Conservation (phyloP, 345 rosid species). For the Schrenkiella parvula region DNA sequence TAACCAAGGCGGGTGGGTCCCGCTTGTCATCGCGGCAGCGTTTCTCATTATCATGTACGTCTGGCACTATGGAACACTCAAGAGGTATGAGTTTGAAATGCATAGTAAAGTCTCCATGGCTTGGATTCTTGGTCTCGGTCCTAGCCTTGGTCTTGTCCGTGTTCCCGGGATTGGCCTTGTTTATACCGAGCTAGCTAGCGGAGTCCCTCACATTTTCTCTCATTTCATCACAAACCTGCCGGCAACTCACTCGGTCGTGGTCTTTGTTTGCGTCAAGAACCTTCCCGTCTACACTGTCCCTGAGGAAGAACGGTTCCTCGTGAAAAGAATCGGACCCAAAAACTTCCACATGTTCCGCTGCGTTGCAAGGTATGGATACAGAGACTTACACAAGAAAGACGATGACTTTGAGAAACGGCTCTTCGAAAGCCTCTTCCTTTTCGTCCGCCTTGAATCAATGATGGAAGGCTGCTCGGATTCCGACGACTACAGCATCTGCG, state of each 20-base stretch:
- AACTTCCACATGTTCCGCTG: slow-evolving; percentile 75
- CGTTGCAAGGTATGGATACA: slow-evolving; percentile 76
- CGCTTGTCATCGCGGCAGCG: slow-evolving; percentile 62
- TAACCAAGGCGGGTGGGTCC: slow-evolving; percentile 84
- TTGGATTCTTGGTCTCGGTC: slow-evolving; percentile 80
- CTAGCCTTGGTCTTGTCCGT: slow-evolving; percentile 76
- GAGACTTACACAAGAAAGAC: slow-evolving; percentile 74
- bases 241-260: slow-evolving; percentile 59
- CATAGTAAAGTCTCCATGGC: slow-evolving; percentile 79
- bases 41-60: slow-evolving; percentile 65
- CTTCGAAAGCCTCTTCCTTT: slow-evolving; percentile 54
- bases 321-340: slow-evolving; percentile 73
- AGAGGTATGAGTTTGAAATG: slow-evolving; percentile 74
- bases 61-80: slow-evolving; percentile 73
- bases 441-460: slow-evolving; percentile 63
- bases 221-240: slow-evolving; percentile 84
- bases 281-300: slow-evolving; percentile 78
- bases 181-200: slow-evolving; percentile 76
- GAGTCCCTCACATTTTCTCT: slow-evolving; percentile 78
- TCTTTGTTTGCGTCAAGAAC: slow-evolving; percentile 72
- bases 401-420: slow-evolving; percentile 69
- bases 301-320: slow-evolving; percentile 65
- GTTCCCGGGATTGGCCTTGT: slow-evolving; percentile 81
- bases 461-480: slow-evolving; percentile 81
- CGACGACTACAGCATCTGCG: slow-evolving; percentile 57